Base-by-base conservation (phyloP, 2,329 filamentous ascomycete genomes). In the Hypomyces rosellus region DNA sequence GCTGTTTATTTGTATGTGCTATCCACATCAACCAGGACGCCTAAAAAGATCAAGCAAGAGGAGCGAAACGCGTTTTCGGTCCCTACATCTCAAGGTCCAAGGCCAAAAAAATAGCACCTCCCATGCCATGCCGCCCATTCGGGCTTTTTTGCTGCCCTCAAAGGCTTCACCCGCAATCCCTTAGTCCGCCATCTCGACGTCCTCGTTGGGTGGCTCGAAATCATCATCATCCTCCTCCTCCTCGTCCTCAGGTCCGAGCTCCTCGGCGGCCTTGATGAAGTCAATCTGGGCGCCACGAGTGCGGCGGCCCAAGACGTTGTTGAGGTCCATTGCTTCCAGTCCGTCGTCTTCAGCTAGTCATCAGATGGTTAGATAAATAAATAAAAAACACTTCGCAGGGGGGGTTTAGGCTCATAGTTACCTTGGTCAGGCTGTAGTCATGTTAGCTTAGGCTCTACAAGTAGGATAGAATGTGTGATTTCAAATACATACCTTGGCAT, bases 241-340 rank as follows among this genome's bases (percentile, higher is more conserved):
- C 5, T 91, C 87, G 7, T 88, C 84, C n/a, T 83, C 81, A 56
- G 77, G 81, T 43, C 81, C 82, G 61, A 87, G 80, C 69, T 95
- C 84, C 70, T 87, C 78, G 22, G 89, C 89, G 16, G 91, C 91
- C 75, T 95, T 90, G 63, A 87, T 86, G 72, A 89, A 97, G 77
- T 97, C 89, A 67, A 97, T 96, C 64, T 84, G 80, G 70, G 89
- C 88, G 65, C 91, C 91, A 64, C 92, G 92, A 56, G 92, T 97
- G 70, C 93, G 92, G 62, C 85, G 82, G 56, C 85, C 85, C 57
- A 97, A 84, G 68, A 97, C 95, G 79, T 97, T 97, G 68, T 81
- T 81, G 51, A 81, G 75, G 66, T 95, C 89, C 68, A 99, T 96
- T 72, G 92, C 91, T 67, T 95, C 88, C 77, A 96, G 81, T 69